Evolutionary conservation across 129 eudicot species (phyloP).

Genomic region (Silybum marianum): DNA sequence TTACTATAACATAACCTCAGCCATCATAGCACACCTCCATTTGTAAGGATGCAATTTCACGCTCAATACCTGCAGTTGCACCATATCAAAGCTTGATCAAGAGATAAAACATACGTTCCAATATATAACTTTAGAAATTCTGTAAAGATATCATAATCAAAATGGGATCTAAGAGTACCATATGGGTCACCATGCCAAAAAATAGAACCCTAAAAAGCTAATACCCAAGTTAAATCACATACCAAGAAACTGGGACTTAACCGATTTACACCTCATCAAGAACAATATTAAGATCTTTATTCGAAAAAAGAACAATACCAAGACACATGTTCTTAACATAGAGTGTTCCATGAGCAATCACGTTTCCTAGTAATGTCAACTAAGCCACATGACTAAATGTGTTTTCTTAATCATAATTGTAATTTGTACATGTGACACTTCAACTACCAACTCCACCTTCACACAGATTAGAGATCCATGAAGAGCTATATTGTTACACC

Average conservation of each 20-base stretch:
- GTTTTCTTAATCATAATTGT: neutral
- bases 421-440: neutral
- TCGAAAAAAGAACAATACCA: neutral
- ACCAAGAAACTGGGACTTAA: neutral
- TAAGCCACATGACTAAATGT: no score
- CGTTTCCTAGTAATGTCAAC: no score
- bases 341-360: no score
- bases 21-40: conserved; percentile 62
- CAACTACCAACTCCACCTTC: neutral
- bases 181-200: neutral
- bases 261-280: neutral
- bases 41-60: conserved; percentile 83
- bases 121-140: neutral
- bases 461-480: neutral
- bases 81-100: conserved; percentile 14
- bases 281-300: no score
- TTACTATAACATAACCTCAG: conserved; percentile 1
- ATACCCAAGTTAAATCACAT: neutral
- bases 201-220: neutral
- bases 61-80: conserved; percentile 73
- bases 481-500: neutral
- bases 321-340: neutral
- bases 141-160: neutral
- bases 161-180: neutral
- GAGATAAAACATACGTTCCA: neutral